Percentiles rank a stretch among this genome's conserved stretches.
These are phyloP conservation scores for Teratosphaeria pseudoeucalypti DNA, from an alignment of 2,329 filamentous ascomycete genomes.

Conservation along the genomic window DNA sequence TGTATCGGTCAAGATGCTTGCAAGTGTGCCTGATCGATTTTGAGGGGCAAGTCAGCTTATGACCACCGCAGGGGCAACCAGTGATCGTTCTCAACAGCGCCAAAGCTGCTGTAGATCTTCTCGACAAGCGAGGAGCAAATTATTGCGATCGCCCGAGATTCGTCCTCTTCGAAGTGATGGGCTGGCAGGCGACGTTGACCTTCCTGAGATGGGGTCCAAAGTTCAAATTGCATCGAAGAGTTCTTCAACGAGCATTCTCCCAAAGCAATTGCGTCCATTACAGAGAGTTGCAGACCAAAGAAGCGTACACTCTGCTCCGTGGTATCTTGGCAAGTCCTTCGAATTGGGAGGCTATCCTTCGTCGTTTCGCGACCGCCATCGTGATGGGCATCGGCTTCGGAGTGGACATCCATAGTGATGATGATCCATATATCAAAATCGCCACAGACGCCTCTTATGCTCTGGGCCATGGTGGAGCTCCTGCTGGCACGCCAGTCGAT, in stretches of 20 bases:
- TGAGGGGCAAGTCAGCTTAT: not conserved
- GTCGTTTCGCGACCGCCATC: conserved; percentile 30
- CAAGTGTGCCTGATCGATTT: not conserved
- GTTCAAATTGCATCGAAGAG: conserved; percentile 33
- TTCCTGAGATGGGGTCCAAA: conserved; percentile 33
- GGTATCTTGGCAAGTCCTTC: conserved; percentile 31
- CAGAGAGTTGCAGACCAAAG: conserved; percentile 33
- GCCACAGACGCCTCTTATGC: conserved; percentile 31
- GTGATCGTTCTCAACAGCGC: conserved; percentile 33
- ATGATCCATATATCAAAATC: conserved; percentile 36
- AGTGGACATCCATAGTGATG: conserved; percentile 32
- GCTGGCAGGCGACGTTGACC: conserved; percentile 36
- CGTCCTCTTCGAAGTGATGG: conserved; percentile 25
- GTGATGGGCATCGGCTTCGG: conserved; percentile 38
- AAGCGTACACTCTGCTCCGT: conserved; percentile 35
- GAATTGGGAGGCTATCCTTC: conserved; percentile 22
- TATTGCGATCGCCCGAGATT: conserved; percentile 29
- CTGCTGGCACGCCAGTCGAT: conserved; percentile 38
- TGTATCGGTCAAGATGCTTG: conserved; percentile 31
- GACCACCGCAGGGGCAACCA: conserved; percentile 23
- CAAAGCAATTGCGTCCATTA: conserved; percentile 32
- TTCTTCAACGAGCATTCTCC: conserved; percentile 35
- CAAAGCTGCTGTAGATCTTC: conserved; percentile 27
- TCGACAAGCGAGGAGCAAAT: conserved; percentile 28
- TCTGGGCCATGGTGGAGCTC: conserved; percentile 33